Percentiles rank a stretch among this genome's conserved stretches.
Evolutionary conservation across 768 basidiomycete species (phyloP).

Genomic region (Rhodotorula graminis): DNA sequence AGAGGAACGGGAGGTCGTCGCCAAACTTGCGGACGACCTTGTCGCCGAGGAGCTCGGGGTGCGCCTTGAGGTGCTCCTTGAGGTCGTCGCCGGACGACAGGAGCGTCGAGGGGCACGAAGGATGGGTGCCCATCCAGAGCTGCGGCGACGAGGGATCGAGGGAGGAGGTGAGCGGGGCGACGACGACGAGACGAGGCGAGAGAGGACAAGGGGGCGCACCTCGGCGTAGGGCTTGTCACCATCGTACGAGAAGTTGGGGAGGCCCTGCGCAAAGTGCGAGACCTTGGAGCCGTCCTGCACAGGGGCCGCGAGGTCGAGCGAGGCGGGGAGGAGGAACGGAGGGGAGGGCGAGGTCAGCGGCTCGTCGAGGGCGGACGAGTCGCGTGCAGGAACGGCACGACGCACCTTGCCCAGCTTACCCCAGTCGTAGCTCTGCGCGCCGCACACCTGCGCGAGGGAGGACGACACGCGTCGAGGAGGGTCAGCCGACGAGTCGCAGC

Average conservation of each 20-base stretch:
- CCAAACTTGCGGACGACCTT: constrained; percentile 57
- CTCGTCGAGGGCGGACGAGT: not conserved
- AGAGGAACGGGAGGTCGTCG: constrained; percentile 80
- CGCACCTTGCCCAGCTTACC: constrained; percentile 67
- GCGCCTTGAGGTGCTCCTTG: constrained; percentile 58
- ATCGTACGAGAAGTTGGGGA: constrained; percentile 65
- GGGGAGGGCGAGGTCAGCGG: not conserved
- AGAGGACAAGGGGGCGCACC: constrained; percentile 56
- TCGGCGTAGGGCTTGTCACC: constrained; percentile 82
- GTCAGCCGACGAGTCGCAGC: not conserved
- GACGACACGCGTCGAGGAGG: not conserved
- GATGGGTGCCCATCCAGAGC: constrained; percentile 99
- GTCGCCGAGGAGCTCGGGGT: constrained; percentile 66
- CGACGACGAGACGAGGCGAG: not conserved
- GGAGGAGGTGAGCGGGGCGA: not conserved
- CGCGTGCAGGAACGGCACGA: not conserved
- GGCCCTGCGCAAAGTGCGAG: constrained; percentile 69
- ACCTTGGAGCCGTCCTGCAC: constrained; percentile 59
- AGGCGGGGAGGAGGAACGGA: not conserved
- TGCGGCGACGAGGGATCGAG: constrained; percentile 48
- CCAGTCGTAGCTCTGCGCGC: constrained; percentile 90
- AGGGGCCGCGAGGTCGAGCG: not conserved
- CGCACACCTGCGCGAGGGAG: constrained; percentile 49
- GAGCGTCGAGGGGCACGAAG: constrained; percentile 62
- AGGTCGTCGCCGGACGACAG: constrained; percentile 55